phyloP scores from a whole-genome alignment of 2,329 filamentous ascomycete species.

The Botrytis medusae region DNA sequence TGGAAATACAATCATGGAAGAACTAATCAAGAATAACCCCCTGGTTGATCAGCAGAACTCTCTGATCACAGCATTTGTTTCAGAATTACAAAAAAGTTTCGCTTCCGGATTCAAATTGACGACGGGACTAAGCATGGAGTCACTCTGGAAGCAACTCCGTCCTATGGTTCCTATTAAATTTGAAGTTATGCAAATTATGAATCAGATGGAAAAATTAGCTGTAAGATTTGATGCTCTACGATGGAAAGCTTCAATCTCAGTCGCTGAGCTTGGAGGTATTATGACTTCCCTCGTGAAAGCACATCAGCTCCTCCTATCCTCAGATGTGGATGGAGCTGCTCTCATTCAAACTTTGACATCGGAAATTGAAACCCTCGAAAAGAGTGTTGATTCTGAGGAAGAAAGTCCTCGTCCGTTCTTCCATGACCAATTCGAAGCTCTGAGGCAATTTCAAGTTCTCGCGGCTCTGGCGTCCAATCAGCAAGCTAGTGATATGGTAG shows the following conservation, averaged over 20 bases:
- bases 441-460: constrained; percentile 48
- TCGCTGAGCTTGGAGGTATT: constrained; percentile 53
- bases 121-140: constrained; percentile 78
- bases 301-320: constrained; percentile 55
- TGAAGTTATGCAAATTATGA: constrained; percentile 47
- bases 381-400: constrained; percentile 45
- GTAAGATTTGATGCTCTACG: constrained; percentile 59
- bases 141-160: constrained; percentile 71
- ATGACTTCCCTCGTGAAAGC: constrained; percentile 56
- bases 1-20: constrained; percentile 31
- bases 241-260: constrained; percentile 56
- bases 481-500: constrained; percentile 14
- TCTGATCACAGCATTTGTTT: constrained; percentile 33
- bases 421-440: constrained; percentile 54
- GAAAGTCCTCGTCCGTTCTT: constrained; percentile 51
- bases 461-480: constrained; percentile 25
- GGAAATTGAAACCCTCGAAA: constrained; percentile 55
- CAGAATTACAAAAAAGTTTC: constrained; percentile 57
- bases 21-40: background rate
- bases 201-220: constrained; percentile 56
- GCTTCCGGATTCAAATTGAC: constrained; percentile 68
- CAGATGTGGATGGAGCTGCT: constrained; percentile 35
- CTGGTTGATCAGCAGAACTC: constrained; percentile 4
- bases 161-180: constrained; percentile 57
- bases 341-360: constrained; percentile 50